Conservation (phyloP, 169 alveolate species). For the Plasmodium vivax region DNA sequence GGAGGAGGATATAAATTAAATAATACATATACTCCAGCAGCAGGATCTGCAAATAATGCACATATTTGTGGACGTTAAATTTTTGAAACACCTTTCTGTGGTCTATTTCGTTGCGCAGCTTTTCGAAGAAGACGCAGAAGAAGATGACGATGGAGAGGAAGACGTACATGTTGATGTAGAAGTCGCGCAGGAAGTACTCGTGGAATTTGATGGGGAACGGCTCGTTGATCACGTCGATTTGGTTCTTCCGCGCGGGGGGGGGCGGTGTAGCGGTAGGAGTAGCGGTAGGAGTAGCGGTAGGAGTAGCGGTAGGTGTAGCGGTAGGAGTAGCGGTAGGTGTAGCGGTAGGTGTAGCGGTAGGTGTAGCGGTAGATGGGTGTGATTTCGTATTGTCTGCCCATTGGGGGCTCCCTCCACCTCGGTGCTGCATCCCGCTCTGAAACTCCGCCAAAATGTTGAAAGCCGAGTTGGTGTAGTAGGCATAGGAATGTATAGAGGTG, state of each 20-base stretch:
- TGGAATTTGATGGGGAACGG: slow-evolving; percentile 54
- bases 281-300: too few species aligned
- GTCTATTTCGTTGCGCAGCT: slow-evolving; percentile 46
- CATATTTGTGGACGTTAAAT: slow-evolving; percentile 29
- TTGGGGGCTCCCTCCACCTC: background rate
- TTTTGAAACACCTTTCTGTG: slow-evolving; percentile 42
- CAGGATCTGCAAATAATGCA: slow-evolving; percentile 54
- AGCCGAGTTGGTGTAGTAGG: slow-evolving; percentile 39
- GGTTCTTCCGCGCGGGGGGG: background rate
- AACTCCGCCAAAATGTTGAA: slow-evolving; percentile 46
- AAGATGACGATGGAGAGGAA: slow-evolving; percentile 63
- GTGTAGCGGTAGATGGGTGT: too few species aligned
- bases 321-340: too few species aligned
- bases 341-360: too few species aligned
- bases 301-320: too few species aligned
- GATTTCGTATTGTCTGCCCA: background rate
- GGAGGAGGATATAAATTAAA: slow-evolving; percentile 24
- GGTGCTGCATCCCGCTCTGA: background rate
- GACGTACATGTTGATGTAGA: slow-evolving; percentile 62
- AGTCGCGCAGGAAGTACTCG: slow-evolving; percentile 59
- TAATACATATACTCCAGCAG: slow-evolving; percentile 35
- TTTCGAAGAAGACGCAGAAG: slow-evolving; percentile 72
- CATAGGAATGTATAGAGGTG: slow-evolving; percentile 64
- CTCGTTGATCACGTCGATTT: slow-evolving; percentile 28
- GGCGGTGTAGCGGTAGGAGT: background rate